Percentiles rank a stretch among this genome's conserved stretches.
These are phyloP conservation scores for Podaxis carcinomalis DNA, from an alignment of 768 basidiomycete species.

Conservation along the genomic window DNA sequence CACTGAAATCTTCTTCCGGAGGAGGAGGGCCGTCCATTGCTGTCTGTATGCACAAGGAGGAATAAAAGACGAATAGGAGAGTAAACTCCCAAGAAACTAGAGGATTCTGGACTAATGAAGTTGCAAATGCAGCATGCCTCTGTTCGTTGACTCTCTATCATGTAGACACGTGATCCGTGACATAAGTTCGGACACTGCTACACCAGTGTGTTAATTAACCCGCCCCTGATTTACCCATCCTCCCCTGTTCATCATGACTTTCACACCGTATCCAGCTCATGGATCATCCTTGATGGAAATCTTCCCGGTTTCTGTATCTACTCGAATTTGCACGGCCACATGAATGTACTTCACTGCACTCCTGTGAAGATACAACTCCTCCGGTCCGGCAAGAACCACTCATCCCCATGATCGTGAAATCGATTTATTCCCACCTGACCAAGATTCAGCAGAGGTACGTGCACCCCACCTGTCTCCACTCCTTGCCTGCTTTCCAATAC, in stretches of 20 bases:
- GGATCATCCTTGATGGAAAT: neutral
- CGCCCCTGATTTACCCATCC: neutral
- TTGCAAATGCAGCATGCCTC: neutral
- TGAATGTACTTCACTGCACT: neutral
- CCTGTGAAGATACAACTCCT: neutral
- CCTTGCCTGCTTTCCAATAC: neutral
- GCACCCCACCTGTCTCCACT: neutral
- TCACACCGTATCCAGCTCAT: neutral
- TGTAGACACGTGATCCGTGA: constrained; percentile 13
- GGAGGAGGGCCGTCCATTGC: constrained; percentile 89
- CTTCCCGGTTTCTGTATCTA: neutral
- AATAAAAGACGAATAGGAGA: constrained; percentile 12
- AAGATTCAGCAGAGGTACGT: neutral
- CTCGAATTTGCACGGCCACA: neutral
- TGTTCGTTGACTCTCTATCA: neutral
- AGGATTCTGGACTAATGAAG: neutral
- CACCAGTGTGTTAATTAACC: neutral
- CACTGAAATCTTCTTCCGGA: constrained; percentile 89
- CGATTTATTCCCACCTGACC: neutral
- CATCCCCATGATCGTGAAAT: neutral
- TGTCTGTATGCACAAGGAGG: constrained; percentile 14
- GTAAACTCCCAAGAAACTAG: neutral
- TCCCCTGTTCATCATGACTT: neutral
- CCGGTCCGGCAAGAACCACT: neutral
- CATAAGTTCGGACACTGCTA: neutral